phyloP scores from a whole-genome alignment of 164 flowering plant genomes.

The Warburgia ugandensis region DNA sequence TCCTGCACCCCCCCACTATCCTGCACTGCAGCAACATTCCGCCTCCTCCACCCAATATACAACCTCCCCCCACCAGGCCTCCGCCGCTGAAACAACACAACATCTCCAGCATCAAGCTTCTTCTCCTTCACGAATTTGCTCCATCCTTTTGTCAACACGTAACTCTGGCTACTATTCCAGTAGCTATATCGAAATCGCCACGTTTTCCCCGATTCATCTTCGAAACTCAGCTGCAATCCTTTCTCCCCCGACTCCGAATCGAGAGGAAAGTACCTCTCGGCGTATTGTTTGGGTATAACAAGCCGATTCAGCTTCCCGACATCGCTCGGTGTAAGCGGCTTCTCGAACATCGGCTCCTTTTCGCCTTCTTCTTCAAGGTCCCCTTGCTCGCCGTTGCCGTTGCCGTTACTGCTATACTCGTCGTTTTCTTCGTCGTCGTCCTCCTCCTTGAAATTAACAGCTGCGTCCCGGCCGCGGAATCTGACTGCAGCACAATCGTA shows the following conservation, averaged over 20 bases:
- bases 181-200: constrained; percentile 90
- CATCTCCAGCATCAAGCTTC: constrained; percentile 79
- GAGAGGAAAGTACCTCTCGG: constrained; percentile 82
- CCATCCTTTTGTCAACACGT: constrained; percentile 93
- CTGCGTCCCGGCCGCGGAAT: background rate
- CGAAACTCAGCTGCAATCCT: constrained; percentile 67
- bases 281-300: constrained; percentile 93
- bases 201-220: constrained; percentile 63
- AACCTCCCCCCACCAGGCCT: constrained; percentile 25
- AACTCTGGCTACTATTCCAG: constrained; percentile 96
- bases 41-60: constrained; percentile 67
- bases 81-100: constrained; percentile 51
- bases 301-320: constrained; percentile 94
- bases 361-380: constrained; percentile 4
- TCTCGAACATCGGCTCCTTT: constrained; percentile 66
- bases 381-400: background rate
- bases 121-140: constrained; percentile 89
- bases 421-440: background rate
- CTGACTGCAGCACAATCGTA: background rate
- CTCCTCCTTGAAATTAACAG: background rate
- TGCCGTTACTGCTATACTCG: background rate
- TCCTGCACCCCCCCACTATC: constrained; percentile 5
- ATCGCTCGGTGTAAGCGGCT: constrained; percentile 87
- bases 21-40: constrained; percentile 17
- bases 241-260: constrained; percentile 39